phyloP scores from a whole-genome alignment of 148 eudicot species.

The Chenopodium berlandieri region DNA sequence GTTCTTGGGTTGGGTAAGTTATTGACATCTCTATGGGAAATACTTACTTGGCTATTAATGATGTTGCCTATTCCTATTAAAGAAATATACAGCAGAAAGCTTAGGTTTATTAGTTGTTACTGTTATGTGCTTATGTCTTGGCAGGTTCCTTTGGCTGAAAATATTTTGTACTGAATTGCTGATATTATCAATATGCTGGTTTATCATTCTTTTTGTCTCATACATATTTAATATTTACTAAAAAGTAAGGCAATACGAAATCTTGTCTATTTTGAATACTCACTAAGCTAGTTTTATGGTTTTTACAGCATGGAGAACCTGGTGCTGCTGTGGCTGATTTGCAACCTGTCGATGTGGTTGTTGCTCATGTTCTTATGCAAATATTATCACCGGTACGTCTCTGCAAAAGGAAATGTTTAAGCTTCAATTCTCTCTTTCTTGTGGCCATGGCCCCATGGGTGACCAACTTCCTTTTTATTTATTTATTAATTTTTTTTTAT shows the following conservation, averaged over 20 bases:
- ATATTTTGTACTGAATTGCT: background rate
- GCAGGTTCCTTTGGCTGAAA: background rate
- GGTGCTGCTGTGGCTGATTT: constrained; percentile 95
- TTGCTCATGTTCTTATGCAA: constrained; percentile 80
- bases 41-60: background rate
- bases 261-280: background rate
- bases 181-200: background rate
- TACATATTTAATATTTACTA: background rate
- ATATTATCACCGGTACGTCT: constrained; percentile 75
- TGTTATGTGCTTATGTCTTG: background rate
- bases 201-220: background rate
- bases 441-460: background rate
- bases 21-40: background rate
- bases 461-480: too few species aligned
- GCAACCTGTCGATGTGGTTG: constrained; percentile 81
- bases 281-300: background rate
- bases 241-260: background rate
- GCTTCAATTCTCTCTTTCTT: constrained; percentile 3
- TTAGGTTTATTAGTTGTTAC: background rate
- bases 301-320: constrained; percentile 91
- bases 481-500: background rate
- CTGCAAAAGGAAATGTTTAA: background rate
- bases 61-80: background rate
- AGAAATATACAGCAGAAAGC: background rate
- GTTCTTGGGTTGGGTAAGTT: background rate